phyloP scores from a whole-genome alignment of 1,284 basidiomycete species.

The Ceratobasidium sp. region DNA sequence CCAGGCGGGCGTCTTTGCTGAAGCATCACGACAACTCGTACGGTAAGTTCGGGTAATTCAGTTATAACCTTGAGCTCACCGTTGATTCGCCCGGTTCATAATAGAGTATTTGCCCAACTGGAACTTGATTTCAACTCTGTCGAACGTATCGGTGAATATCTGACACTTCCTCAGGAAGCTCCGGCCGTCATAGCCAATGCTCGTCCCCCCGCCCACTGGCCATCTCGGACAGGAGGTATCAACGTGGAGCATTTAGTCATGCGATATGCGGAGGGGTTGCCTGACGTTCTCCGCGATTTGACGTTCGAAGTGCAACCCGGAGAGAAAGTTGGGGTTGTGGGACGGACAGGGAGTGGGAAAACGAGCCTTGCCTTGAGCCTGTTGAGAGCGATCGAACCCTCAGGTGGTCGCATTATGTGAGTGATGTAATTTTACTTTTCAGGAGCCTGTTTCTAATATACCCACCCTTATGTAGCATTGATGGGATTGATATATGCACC shows the following conservation, averaged over 20 bases:
- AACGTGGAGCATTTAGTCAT: slow-evolving; percentile 65
- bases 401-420: slow-evolving; percentile 71
- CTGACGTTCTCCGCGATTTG: slow-evolving; percentile 70
- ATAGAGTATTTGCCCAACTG: slow-evolving; percentile 56
- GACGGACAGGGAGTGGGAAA: slow-evolving; percentile 58
- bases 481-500: slow-evolving; percentile 80
- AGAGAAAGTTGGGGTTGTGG: slow-evolving; percentile 78
- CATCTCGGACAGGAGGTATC: slow-evolving; percentile 65
- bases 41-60: slow-evolving; percentile 40
- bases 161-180: slow-evolving; percentile 78
- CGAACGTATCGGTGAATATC: slow-evolving; percentile 83
- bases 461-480: slow-evolving; percentile 55
- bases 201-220: slow-evolving; percentile 78
- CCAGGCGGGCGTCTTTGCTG: slow-evolving; percentile 72
- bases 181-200: slow-evolving; percentile 65
- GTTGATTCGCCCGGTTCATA: background rate
- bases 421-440: slow-evolving; percentile 46
- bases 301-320: slow-evolving; percentile 73
- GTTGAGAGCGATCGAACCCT: slow-evolving; percentile 80
- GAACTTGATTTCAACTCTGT: slow-evolving; percentile 77
- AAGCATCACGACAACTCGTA: slow-evolving; percentile 69
- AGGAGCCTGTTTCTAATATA: background rate
- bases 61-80: background rate
- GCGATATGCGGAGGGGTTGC: slow-evolving; percentile 75
- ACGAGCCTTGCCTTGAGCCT: slow-evolving; percentile 77